Base-by-base conservation (phyloP, 129 eudicot genomes). In the Lactuca saligna region DNA sequence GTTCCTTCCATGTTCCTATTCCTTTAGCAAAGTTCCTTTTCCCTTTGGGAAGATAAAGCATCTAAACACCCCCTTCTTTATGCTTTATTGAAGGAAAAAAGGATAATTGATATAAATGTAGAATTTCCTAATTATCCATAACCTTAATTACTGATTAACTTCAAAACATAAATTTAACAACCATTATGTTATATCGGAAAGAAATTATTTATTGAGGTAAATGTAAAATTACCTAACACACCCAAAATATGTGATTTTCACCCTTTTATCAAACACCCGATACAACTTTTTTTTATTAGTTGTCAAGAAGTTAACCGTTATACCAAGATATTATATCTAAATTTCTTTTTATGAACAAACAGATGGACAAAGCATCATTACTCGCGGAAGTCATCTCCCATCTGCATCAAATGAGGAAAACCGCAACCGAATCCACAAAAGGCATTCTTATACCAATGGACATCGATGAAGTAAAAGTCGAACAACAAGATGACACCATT, bases 281-380 rank as follows among this genome's bases (percentile, higher is more conserved):
- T 35, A 6, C 38, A 35, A 25, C 1, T 25, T 6, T 35, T 34
- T 34, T 35, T 35, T 35, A 2, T 35, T 35, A 35, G 6, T 17
- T 38, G 65, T 37, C 65, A 69, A 38, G 33, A 63, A 7, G 46
- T 54, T 31, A 55, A 54, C 65, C 65, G 34, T 63, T 61, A 17
- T 20, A 62, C 20, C 2, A 15, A 14, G 9, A 13, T 9, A 59
- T 12, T 17, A 11, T 58, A 77, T 38, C 64, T 68, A 16, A 66
- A 7, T 34, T 74, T 69, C 25, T 35, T 6, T 63, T 57, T 66
- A 64, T 69, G 53, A 50, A 55, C 63, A 46, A 59, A 25, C 82
- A 91, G 97, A 87, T 91, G 97, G 97, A 91, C 80, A 91, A 91
- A 78, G 95, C 97, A 29, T 84, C 95, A 0, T 83, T 91, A 69